Conservation (phyloP, 108 stramenopile genomes). For the Cyclotella kingstonii region DNA sequence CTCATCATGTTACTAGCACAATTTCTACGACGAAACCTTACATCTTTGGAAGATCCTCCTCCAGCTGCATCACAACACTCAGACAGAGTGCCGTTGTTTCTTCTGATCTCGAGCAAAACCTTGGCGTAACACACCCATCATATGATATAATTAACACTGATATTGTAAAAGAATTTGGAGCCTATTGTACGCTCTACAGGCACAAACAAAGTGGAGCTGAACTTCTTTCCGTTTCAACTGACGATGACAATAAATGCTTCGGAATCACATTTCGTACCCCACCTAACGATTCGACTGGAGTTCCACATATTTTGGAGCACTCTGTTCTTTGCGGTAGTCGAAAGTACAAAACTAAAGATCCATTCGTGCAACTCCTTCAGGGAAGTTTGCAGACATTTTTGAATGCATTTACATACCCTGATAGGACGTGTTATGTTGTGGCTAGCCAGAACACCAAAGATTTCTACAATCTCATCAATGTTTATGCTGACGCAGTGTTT, state of each 20-base stretch:
- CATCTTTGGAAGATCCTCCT: too few species aligned
- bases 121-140: slow-evolving; percentile 58
- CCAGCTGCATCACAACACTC: slow-evolving; percentile 2
- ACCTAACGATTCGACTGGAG: slow-evolving; percentile 93
- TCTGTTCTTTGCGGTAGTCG: slow-evolving; percentile 95
- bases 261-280: slow-evolving; percentile 99
- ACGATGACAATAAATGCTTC: slow-evolving; percentile 99
- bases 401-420: slow-evolving; percentile 99
- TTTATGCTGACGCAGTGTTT: slow-evolving; percentile 97
- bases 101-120: slow-evolving; percentile 26
- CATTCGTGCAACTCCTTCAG: slow-evolving; percentile 96
- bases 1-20: background rate
- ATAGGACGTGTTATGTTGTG: slow-evolving; percentile 98
- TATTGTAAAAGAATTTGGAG: slow-evolving; percentile 79
- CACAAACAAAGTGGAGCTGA: slow-evolving; percentile 92
- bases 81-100: slow-evolving; percentile 3
- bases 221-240: slow-evolving; percentile 84
- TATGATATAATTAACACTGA: slow-evolving; percentile 74
- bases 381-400: slow-evolving; percentile 95
- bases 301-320: slow-evolving; percentile 99
- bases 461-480: slow-evolving; percentile 98
- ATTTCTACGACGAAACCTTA: slow-evolving; percentile 1
- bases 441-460: slow-evolving; percentile 96
- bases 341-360: slow-evolving; percentile 97
- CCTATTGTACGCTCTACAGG: slow-evolving; percentile 83